Percentiles rank a stretch among this genome's conserved stretches.
These are phyloP conservation scores for Oryza longistaminata DNA, from an alignment of 176 grass and related monocot genomes.

Conservation along the genomic window DNA sequence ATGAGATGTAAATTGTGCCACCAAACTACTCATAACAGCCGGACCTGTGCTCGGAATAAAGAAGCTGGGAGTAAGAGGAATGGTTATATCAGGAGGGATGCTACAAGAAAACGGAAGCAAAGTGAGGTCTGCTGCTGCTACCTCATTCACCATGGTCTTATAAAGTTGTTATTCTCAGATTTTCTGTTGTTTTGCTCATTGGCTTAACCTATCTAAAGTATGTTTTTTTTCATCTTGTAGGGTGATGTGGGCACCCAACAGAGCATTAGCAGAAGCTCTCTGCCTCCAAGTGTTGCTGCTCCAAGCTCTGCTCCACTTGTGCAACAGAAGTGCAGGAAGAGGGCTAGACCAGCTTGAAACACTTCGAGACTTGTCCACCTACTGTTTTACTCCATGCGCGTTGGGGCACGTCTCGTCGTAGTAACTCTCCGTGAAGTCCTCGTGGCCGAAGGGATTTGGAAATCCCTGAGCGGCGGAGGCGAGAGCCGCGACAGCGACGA, in stretches of 20 bases:
- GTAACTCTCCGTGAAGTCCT: conserved; percentile 34
- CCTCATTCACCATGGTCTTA: neutral
- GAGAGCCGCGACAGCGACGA: neutral
- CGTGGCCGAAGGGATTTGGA: neutral
- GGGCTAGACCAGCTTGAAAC: neutral
- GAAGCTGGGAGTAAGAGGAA: too few species aligned
- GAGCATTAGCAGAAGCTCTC: neutral
- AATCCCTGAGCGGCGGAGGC: neutral
- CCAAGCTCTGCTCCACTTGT: neutral
- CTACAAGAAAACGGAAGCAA: too few species aligned
- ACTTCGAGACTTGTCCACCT: neutral
- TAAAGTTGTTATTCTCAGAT: neutral
- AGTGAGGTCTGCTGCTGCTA: neutral
- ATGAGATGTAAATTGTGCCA: neutral
- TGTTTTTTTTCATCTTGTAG: neutral
- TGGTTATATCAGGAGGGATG: too few species aligned
- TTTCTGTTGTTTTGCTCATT: neutral
- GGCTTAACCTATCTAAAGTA: neutral
- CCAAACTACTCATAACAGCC: too few species aligned
- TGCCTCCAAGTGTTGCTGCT: neutral
- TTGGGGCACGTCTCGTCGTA: conserved; percentile 62
- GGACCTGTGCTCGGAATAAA: too few species aligned
- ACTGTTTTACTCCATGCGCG: neutral
- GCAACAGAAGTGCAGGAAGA: neutral
- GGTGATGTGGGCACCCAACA: neutral